Conservation (phyloP, 345 rosid genomes). For the Nephelium lappaceum region DNA sequence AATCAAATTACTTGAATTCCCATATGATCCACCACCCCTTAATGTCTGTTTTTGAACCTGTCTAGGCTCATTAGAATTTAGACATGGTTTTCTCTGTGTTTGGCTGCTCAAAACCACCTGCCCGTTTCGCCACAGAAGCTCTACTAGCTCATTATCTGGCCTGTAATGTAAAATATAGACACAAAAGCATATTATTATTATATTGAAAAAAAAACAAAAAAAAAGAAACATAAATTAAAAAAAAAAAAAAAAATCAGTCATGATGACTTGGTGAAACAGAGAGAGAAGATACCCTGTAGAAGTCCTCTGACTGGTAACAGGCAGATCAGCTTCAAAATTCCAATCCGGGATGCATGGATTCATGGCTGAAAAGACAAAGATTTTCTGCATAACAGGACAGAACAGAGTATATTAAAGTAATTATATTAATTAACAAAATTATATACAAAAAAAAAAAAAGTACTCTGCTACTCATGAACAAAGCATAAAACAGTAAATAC, state of each 20-base stretch:
- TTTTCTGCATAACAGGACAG: constrained; percentile 24
- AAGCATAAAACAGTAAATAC: background rate
- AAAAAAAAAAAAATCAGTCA: background rate
- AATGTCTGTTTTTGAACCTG: constrained; percentile 27
- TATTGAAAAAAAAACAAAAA: no score
- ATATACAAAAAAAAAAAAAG: background rate
- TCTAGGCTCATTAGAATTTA: constrained; percentile 24
- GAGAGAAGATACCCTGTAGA: constrained; percentile 40
- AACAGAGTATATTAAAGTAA: constrained; percentile 5
- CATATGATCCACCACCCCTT: constrained; percentile 29
- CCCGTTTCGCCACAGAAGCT: constrained; percentile 72
- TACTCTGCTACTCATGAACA: background rate
- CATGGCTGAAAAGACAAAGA: constrained; percentile 44
- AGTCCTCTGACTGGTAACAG: constrained; percentile 40
- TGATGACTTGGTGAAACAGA: background rate
- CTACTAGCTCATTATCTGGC: constrained; percentile 59
- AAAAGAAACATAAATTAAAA: no score
- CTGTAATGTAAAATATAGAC: constrained; percentile 34
- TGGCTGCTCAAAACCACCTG: constrained; percentile 66
- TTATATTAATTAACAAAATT: background rate
- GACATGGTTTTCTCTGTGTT: constrained; percentile 41
- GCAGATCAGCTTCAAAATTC: constrained; percentile 55
- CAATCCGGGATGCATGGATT: constrained; percentile 56
- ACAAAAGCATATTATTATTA: background rate
- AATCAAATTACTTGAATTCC: constrained; percentile 40